Evolutionary conservation across 805 yeast genomes (phyloP).

Genomic region (Starmerella gropengiesseri): DNA sequence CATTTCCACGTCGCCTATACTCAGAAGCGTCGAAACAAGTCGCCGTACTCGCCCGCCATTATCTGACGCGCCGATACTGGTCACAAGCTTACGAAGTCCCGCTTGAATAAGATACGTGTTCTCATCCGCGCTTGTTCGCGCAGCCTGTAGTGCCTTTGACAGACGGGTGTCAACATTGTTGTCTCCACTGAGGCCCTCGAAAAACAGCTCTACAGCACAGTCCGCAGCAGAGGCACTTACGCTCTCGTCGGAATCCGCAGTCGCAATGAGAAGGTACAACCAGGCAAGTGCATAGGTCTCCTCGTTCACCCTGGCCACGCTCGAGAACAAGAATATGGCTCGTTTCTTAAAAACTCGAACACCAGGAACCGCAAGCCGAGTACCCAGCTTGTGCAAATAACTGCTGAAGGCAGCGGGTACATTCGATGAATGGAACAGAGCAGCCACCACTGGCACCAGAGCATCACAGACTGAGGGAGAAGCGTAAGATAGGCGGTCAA

Average conservation of each 20-base stretch:
- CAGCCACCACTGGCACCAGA: slow-evolving; percentile 9
- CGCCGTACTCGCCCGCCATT: not conserved
- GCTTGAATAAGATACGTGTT: slow-evolving; percentile 1
- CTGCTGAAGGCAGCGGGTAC: not conserved
- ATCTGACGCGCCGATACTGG: not conserved
- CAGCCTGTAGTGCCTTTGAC: not conserved
- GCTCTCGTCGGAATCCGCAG: slow-evolving; percentile 6
- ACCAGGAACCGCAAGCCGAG: slow-evolving; percentile 12
- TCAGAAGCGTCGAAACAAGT: slow-evolving; percentile 3
- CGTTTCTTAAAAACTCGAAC: slow-evolving; percentile 10
- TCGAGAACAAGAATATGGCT: not conserved
- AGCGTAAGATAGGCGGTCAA: slow-evolving; percentile 10
- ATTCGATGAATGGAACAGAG: not conserved
- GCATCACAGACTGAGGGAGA: slow-evolving; percentile 12
- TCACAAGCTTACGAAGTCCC: not conserved
- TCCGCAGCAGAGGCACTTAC: not conserved
- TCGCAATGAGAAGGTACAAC: slow-evolving; percentile 2
- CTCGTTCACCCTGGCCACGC: not conserved
- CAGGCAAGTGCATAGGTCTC: slow-evolving; percentile 3
- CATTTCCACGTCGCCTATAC: not conserved
- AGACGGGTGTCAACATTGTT: not conserved
- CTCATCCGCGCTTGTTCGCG: slow-evolving; percentile 6
- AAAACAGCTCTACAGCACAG: not conserved
- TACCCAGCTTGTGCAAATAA: not conserved
- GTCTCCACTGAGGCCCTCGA: not conserved